A percentile compares a stretch with the other conserved stretches of the same genome.
Conservation (phyloP, 192 early-diverging fungal genomes). For the Chytriomyces sp. region DNA sequence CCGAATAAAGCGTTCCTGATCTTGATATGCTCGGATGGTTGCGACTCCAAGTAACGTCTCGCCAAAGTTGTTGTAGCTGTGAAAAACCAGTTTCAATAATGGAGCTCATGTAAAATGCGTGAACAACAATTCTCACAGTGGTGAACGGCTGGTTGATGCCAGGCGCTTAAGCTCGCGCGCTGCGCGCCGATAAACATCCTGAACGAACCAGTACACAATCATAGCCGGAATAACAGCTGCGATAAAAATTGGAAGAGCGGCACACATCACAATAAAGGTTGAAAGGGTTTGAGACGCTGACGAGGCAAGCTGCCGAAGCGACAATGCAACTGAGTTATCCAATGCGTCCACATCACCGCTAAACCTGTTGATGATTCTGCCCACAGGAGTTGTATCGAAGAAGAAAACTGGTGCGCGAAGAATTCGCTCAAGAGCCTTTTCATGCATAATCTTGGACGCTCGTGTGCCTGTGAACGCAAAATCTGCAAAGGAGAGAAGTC, state of each 20-base stretch:
- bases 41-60: constrained; percentile 79
- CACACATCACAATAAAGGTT: constrained; percentile 35
- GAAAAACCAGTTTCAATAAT: too few relatives aligned
- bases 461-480: constrained; percentile 61
- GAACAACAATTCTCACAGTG: too few relatives aligned
- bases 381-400: constrained; percentile 66
- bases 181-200: constrained; percentile 72
- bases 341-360: constrained; percentile 68
- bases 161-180: constrained; percentile 88
- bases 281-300: background rate
- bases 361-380: constrained; percentile 57
- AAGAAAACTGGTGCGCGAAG: constrained; percentile 74
- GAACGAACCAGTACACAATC: constrained; percentile 70
- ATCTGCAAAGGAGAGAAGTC: too few relatives aligned
- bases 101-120: too few relatives aligned
- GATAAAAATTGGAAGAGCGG: constrained; percentile 63
- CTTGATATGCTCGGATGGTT: constrained; percentile 73
- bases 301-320: background rate
- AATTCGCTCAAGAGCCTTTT: constrained; percentile 62
- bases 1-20: background rate
- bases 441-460: constrained; percentile 70
- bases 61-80: constrained; percentile 62
- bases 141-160: constrained; percentile 76
- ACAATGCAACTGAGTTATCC: constrained; percentile 60
- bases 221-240: constrained; percentile 72